A percentile compares a stretch with the other conserved stretches of the same genome.
Evolutionary conservation across 2,329 filamentous ascomycete genomes (phyloP).

Genomic region (Stachybotrys echinatus): DNA sequence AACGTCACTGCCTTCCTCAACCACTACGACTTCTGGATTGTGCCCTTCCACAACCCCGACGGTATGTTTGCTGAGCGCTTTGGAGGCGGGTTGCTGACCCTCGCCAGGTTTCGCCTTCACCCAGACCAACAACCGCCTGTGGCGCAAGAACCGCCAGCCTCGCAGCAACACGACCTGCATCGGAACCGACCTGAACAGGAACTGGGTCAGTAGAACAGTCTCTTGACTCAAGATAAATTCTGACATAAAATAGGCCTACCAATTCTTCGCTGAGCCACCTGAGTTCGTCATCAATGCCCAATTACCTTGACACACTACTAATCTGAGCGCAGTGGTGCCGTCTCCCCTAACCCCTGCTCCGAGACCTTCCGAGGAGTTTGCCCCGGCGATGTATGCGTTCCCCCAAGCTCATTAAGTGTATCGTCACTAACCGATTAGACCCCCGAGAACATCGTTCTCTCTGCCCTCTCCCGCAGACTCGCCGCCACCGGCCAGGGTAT

Average conservation of each 20-base stretch:
- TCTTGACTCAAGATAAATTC: neutral
- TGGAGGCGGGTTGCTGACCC: neutral
- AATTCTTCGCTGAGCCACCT: constrained; percentile 27
- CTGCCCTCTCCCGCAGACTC: constrained; percentile 36
- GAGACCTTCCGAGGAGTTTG: constrained; percentile 37
- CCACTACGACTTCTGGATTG: constrained; percentile 54
- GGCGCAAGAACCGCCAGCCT: constrained; percentile 47
- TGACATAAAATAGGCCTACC: constrained; percentile 5
- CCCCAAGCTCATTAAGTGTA: too few species aligned
- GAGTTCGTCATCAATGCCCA: neutral
- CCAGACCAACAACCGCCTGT: constrained; percentile 43
- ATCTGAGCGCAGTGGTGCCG: constrained; percentile 13
- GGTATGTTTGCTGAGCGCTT: constrained; percentile 20
- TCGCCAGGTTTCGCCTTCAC: constrained; percentile 42
- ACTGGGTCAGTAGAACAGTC: constrained; percentile 39
- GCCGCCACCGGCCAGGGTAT: constrained; percentile 35
- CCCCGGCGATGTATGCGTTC: constrained; percentile 25
- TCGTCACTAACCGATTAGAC: too few species aligned
- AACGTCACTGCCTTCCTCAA: constrained; percentile 40
- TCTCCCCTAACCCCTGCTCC: constrained; percentile 38
- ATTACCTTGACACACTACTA: too few species aligned
- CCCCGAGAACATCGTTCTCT: constrained; percentile 31
- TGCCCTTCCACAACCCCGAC: constrained; percentile 49
- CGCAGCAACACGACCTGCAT: constrained; percentile 33
- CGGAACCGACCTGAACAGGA: constrained; percentile 48